Evolutionary conservation across 805 yeast species (phyloP), one percentile per base, ranked within the genome.

Genomic region (Starmerella tilneyi): DNA sequence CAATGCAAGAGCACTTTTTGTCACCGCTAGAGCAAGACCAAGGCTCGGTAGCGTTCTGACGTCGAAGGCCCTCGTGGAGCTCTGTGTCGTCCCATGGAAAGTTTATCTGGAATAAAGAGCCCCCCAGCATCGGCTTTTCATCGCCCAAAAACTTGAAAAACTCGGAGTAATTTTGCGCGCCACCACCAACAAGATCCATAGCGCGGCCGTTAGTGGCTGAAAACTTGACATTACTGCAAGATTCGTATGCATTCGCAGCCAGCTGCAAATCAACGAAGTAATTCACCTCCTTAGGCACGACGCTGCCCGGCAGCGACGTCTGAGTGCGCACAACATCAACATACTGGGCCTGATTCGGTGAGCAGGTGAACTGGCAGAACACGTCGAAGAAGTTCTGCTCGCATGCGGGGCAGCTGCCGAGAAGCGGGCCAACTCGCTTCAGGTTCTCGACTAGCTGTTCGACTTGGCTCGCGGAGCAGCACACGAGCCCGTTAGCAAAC

Each of bases 151-250:
- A 92, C 63, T 86, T 82, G 53, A 89, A 66, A 59, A 89, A 89
- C 44, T 76, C 76, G 26, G 68, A 55, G 61, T 76, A 83, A 55
- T 78, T 75, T 44, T 70, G 72, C 2, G 97, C 96, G 1, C 97
- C 97, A n/a, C 98, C 98, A 7, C 98, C 98, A 33, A 89, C 79
- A 32, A 89, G 70, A 59, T 89, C 97, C 96, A 89, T 86, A 9
- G 96, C 97, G 56, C 74, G 84, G 2, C 96, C 96, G 62, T 88
- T 89, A 2, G 96, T 86, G 7, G 96, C 95, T 3, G 89, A 78
- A 61, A 92, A 88, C 64, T 89, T 86, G 60, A 89, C 81, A 51
- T 79, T 77, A 55, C 82, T 82, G 66, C 98, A 89, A 1, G 95
- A 84, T 46, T 86, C 81, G 59, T 68, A 89, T 56, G 89, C 76